Conservation (phyloP, 768 basidiomycete species). For the Russula griseocarnosa region DNA sequence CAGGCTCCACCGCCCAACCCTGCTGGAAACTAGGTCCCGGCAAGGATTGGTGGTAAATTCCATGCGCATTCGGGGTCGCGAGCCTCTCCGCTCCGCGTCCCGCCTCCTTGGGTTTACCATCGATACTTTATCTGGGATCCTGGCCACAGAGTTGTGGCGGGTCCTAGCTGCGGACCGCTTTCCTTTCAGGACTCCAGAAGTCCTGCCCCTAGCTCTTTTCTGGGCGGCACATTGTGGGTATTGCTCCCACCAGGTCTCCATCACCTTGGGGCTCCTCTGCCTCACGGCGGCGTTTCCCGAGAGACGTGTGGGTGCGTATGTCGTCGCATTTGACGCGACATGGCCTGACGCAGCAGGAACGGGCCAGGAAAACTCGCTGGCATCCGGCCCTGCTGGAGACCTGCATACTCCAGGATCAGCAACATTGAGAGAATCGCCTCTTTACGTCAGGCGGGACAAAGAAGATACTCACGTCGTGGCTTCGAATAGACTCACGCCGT, state of each 20-base stretch:
- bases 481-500: neutral
- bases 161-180: neutral
- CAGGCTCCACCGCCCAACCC: neutral
- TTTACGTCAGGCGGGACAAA: neutral
- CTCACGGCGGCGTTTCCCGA: neutral
- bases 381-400: neutral
- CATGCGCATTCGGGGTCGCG: neutral
- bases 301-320: neutral
- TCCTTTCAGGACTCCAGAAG: neutral
- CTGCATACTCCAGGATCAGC: neutral
- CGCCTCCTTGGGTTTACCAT: neutral
- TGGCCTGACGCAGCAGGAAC: neutral
- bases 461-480: neutral
- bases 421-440: neutral
- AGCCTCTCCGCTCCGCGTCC: constrained; percentile 3
- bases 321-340: neutral
- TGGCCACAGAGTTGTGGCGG: neutral
- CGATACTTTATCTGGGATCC: neutral
- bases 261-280: neutral
- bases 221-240: neutral
- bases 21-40: neutral
- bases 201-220: neutral
- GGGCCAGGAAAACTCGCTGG: neutral
- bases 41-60: neutral
- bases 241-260: neutral